phyloP scores from a whole-genome alignment of 1,284 basidiomycete genomes.

The Trichosporon ovoides region DNA sequence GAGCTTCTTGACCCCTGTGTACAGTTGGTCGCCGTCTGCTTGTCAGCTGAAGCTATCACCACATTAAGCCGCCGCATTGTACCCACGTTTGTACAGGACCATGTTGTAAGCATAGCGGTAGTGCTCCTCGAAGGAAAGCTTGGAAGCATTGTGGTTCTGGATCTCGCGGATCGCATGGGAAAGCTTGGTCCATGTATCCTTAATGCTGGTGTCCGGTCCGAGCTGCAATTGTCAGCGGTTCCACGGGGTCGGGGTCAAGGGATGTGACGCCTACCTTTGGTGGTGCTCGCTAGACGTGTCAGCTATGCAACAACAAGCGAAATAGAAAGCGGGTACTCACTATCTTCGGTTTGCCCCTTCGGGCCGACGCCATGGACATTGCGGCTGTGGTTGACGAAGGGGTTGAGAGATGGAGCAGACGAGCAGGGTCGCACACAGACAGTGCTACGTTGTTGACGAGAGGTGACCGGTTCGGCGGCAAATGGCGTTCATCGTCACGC shows the following conservation, averaged over 20 bases:
- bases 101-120: slow-evolving; percentile 92
- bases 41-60: slow-evolving; percentile 5
- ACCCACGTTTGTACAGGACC: slow-evolving; percentile 68
- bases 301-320: no score
- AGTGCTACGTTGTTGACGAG: slow-evolving; percentile 7
- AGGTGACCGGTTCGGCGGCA: neutral
- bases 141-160: slow-evolving; percentile 86
- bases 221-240: slow-evolving; percentile 24
- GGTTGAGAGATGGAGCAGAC: neutral
- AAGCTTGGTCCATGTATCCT: slow-evolving; percentile 46
- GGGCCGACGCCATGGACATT: slow-evolving; percentile 36
- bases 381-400: slow-evolving; percentile 18
- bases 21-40: slow-evolving; percentile 68
- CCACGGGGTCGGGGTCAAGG: no score
- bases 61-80: no score
- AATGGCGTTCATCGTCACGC: neutral
- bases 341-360: slow-evolving; percentile 44
- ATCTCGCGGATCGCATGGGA: slow-evolving; percentile 81
- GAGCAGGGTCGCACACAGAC: no score
- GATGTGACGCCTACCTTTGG: slow-evolving; percentile 36
- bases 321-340: slow-evolving; percentile 32
- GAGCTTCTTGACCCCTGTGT: slow-evolving; percentile 76
- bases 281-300: slow-evolving; percentile 37
- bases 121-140: slow-evolving; percentile 94
- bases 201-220: slow-evolving; percentile 42